Base-by-base conservation (phyloP, 805 yeast genomes). In the Naumovozyma baii region DNA sequence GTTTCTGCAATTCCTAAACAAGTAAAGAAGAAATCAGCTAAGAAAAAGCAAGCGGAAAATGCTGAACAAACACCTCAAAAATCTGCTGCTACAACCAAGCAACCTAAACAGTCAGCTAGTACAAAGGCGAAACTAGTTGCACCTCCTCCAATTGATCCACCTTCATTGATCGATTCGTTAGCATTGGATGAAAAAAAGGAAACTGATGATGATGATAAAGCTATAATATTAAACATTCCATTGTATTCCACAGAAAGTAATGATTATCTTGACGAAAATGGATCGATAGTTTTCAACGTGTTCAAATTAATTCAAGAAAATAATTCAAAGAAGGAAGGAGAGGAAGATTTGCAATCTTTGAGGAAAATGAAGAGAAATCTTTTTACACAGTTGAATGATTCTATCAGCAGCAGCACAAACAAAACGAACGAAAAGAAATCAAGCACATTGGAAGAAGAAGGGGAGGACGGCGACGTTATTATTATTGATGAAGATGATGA, bases 211-310 rank as follows among this genome's bases (percentile, higher is more conserved):
- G 49, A 45, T 25, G 54, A 53, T 9, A 57, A 57, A 2, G 43
- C 52, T 2, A 39, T 57, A 18, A 45, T 59, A 4, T 30, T 60
- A 13, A 57, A 60, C 39, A 51, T 60, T 16, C 64, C 64, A 10
- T 37, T 60, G 18, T 52, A 49, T 34, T 39, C 51, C n/a, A 38
- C 55, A 4, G 42, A 49, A 3, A 37, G 41, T 17, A 55, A 52
- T 32, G 57, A 57, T 7, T 60, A 59, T 41, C 33, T 60, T 30
- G 62, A 60, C 41, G 64, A 60, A 46, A 59, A 60, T 41, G 63
- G 63, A 10, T 59, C 59, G 30, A 60, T 60, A 1, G 51, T 50
- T 8, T 54, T 60, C 38, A 58, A 60, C 39, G 44, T 55, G 13
- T 49, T 47, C 37, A 57, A 52, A 33, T 18, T 47, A 14, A 15